These are phyloP conservation scores for Penicillium crustosum DNA, from an alignment of 2,329 filamentous ascomycete species.

Conservation along the genomic window DNA sequence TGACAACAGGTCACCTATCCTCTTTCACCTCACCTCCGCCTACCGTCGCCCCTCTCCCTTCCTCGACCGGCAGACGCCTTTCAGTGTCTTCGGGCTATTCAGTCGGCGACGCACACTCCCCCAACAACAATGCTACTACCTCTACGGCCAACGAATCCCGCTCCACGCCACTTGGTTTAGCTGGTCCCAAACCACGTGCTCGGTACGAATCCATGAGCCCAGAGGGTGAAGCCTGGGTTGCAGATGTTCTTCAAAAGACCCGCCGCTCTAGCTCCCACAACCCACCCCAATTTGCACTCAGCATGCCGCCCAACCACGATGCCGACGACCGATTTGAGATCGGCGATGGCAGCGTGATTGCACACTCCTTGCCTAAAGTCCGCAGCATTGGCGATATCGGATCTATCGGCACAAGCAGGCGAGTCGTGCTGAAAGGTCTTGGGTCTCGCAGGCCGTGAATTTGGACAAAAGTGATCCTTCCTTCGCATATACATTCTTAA, in stretches of 20 bases:
- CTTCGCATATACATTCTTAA: not conserved
- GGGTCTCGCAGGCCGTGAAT: slow-evolving; percentile 24
- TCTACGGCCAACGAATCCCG: slow-evolving; percentile 16
- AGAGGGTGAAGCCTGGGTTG: slow-evolving; percentile 50
- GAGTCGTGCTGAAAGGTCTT: slow-evolving; percentile 41
- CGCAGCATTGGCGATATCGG: slow-evolving; percentile 44
- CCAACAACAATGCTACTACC: slow-evolving; percentile 21
- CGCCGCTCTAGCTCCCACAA: slow-evolving; percentile 39
- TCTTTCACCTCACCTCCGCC: slow-evolving; percentile 32
- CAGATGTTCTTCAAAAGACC: slow-evolving; percentile 48
- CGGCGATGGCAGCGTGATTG: not conserved
- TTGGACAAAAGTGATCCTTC: not conserved
- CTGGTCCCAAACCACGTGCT: slow-evolving; percentile 44
- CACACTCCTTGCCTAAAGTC: slow-evolving; percentile 30
- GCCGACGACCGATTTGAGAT: slow-evolving; percentile 10
- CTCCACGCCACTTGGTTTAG: slow-evolving; percentile 46
- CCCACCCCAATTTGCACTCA: slow-evolving; percentile 26
- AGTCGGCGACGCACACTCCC: slow-evolving; percentile 30
- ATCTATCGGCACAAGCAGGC: slow-evolving; percentile 36
- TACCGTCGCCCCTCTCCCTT: not conserved
- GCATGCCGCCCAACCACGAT: slow-evolving; percentile 18
- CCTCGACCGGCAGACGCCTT: slow-evolving; percentile 31
- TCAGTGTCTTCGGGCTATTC: slow-evolving; percentile 43
- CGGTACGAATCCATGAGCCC: slow-evolving; percentile 44
- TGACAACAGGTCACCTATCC: slow-evolving; percentile 31